phyloP scores from a whole-genome alignment of 1,284 basidiomycete genomes.

The Cerrena zonata region DNA sequence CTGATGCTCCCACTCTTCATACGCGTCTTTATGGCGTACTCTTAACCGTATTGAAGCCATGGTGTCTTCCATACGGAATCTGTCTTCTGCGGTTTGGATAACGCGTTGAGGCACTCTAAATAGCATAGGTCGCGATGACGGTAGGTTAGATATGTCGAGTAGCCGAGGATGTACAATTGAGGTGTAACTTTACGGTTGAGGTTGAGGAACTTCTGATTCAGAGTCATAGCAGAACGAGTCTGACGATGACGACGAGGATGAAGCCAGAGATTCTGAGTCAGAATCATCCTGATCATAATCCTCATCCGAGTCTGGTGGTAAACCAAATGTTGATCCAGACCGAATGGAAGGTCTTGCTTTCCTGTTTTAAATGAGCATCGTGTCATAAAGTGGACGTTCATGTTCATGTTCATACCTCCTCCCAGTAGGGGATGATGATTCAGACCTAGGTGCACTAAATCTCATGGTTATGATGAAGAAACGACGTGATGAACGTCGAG shows the following conservation, averaged over 20 bases:
- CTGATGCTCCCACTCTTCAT: slow-evolving; percentile 72
- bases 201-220: slow-evolving; percentile 33
- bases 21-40: slow-evolving; percentile 63
- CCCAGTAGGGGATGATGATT: slow-evolving; percentile 55
- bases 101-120: slow-evolving; percentile 16
- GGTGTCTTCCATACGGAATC: slow-evolving; percentile 56
- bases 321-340: slow-evolving; percentile 49
- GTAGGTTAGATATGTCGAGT: not conserved
- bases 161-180: not conserved
- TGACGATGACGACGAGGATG: slow-evolving; percentile 28
- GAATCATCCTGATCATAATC: slow-evolving; percentile 25
- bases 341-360: slow-evolving; percentile 21
- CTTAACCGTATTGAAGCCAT: slow-evolving; percentile 64
- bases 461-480: too few relatives aligned
- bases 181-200: slow-evolving; percentile 29
- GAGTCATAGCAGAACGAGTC: slow-evolving; percentile 39
- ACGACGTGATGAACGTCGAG: too few relatives aligned
- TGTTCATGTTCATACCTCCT: slow-evolving; percentile 34
- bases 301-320: slow-evolving; percentile 47
- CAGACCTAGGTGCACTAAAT: slow-evolving; percentile 55
- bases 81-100: slow-evolving; percentile 37
- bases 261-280: slow-evolving; percentile 36
- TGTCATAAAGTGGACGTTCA: slow-evolving; percentile 3
- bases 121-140: slow-evolving; percentile 1
- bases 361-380: slow-evolving; percentile 14